Evolutionary conservation across 2,329 filamentous ascomycete genomes (phyloP).

Genomic region (Cercospora berteroae): DNA sequence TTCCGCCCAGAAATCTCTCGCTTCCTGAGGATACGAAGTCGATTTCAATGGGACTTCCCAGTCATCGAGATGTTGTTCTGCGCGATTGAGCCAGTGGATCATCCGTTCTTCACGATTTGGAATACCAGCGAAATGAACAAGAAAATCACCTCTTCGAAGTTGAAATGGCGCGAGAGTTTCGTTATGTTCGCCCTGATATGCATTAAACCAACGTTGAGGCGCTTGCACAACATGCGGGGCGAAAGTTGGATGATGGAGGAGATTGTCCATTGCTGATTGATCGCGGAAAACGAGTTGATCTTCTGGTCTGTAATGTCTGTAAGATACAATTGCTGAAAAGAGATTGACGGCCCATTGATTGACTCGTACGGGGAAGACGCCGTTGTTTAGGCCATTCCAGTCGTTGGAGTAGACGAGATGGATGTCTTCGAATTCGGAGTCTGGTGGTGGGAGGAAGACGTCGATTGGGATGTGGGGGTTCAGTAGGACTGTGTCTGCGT

Average conservation of each 20-base stretch:
- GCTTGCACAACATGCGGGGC: conserved; percentile 36
- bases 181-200: conserved; percentile 42
- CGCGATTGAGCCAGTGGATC: conserved; percentile 40
- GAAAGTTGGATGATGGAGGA: conserved; percentile 40
- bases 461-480: conserved; percentile 45
- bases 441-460: conserved; percentile 41
- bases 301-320: conserved; percentile 41
- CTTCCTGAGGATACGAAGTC: conserved; percentile 40
- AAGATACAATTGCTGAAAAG: conserved; percentile 42
- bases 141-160: conserved; percentile 42
- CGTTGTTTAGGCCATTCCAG: conserved; percentile 46
- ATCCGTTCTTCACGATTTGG: conserved; percentile 38
- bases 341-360: conserved; percentile 42
- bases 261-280: conserved; percentile 43
- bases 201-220: conserved; percentile 48
- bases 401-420: conserved; percentile 42
- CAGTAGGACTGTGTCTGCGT: conserved; percentile 47
- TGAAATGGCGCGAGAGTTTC: conserved; percentile 39
- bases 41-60: conserved; percentile 42
- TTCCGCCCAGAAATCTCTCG: conserved; percentile 40
- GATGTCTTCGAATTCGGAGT: conserved; percentile 37
- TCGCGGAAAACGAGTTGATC: conserved; percentile 40
- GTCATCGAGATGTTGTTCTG: conserved; percentile 40
- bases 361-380: conserved; percentile 45
- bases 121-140: conserved; percentile 47